Conservation (phyloP, 23 red algal species). For the Gracilaria gracilis region DNA sequence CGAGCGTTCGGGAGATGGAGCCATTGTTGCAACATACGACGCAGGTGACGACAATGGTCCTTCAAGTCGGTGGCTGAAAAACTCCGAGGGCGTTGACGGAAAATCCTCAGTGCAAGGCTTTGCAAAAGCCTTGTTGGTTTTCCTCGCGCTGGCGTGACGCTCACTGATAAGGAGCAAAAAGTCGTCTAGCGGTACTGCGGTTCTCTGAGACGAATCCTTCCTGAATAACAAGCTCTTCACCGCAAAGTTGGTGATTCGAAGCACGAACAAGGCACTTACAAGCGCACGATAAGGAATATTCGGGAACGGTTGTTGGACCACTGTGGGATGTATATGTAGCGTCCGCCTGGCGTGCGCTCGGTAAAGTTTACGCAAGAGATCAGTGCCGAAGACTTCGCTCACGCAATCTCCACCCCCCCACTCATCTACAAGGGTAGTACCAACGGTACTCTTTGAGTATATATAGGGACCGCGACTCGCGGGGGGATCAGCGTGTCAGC, state of each 20-base stretch:
- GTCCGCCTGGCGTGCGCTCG: too few species aligned
- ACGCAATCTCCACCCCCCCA: neutral
- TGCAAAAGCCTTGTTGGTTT: neutral
- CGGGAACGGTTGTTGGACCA: too few species aligned
- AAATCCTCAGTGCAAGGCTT: neutral
- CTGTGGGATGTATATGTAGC: too few species aligned
- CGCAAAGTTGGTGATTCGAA: too few species aligned
- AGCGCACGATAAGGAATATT: too few species aligned
- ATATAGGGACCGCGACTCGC: too few species aligned
- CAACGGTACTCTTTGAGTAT: too few species aligned
- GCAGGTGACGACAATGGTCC: neutral
- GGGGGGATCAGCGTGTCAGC: too few species aligned
- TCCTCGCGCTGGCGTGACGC: neutral
- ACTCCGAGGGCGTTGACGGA: neutral
- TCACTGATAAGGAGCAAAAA: neutral
- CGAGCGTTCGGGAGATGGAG: slow-evolving; percentile 36
- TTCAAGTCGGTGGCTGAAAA: neutral
- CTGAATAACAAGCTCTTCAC: too few species aligned
- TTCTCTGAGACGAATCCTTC: neutral
- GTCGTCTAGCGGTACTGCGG: neutral
- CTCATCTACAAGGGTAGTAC: neutral
- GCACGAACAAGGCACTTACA: too few species aligned
- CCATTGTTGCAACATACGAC: neutral
- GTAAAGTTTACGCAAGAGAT: too few species aligned
- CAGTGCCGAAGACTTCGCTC: too few species aligned